phyloP scores from a whole-genome alignment of 176 grass and related monocot genomes.

The Saccharum officinarum region DNA sequence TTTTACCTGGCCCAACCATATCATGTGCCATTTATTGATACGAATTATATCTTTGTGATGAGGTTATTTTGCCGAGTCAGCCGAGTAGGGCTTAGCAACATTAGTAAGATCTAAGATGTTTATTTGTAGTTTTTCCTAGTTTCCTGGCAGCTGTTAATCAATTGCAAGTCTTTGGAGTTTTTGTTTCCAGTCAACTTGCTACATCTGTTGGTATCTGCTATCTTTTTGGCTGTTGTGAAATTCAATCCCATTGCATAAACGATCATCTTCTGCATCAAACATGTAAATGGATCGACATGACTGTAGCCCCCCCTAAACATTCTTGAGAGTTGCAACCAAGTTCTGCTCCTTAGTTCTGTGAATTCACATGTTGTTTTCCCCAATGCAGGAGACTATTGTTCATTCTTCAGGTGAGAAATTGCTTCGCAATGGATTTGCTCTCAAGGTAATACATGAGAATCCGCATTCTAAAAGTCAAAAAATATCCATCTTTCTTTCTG shows the following conservation, averaged over 20 bases:
- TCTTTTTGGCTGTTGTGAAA: neutral
- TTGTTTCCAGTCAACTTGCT: neutral
- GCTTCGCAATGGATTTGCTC: slow-evolving; percentile 77
- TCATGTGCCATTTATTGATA: neutral
- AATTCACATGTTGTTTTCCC: slow-evolving; percentile 25
- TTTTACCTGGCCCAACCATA: neutral
- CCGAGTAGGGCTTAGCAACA: neutral
- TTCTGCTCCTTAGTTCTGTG: slow-evolving; percentile 6
- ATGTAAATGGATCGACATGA: neutral
- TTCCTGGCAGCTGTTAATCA: neutral
- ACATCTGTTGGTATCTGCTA: neutral
- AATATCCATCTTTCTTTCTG: slow-evolving; percentile 7
- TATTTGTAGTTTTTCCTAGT: neutral
- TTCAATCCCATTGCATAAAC: slow-evolving; percentile 4
- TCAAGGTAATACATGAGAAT: slow-evolving; percentile 57
- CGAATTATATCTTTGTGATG: neutral
- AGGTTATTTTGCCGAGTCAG: neutral
- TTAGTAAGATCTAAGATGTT: slow-evolving; percentile 4
- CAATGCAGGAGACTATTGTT: slow-evolving; percentile 37
- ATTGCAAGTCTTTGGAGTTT: neutral
- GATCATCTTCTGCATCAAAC: slow-evolving; percentile 7
- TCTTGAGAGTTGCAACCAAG: neutral
- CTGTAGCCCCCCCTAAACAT: neutral
- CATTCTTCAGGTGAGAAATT: slow-evolving; percentile 64
- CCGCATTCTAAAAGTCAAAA: neutral